Evolutionary conservation across 345 rosid species (phyloP), one percentile per base, ranked within the genome.

Genomic region (Gossypium australe): DNA sequence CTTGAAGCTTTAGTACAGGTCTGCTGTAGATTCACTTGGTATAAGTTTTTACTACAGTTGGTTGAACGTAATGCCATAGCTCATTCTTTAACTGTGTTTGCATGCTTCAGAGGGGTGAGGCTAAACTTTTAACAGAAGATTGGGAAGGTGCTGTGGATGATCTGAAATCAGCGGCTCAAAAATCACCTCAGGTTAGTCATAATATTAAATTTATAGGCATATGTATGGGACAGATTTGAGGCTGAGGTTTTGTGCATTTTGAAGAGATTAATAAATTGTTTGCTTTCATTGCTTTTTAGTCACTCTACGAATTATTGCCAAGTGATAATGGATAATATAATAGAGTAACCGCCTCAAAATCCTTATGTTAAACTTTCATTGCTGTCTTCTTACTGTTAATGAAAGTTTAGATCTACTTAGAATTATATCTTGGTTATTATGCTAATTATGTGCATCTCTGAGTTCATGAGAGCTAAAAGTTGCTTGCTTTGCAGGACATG

Each of bases 61-160:
- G 41, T 2, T 58, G 41, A 34, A 20, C 60, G 48, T 79, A 29
- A 17, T 73, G 22, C 25, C 16, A 9, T 1, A 11, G 41, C 57
- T 71, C 64, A 20, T 65, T 66, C 18, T 45, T 80, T 24, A 55
- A 17, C 58, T 60, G 20, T 5, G 14, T 62, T 67, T 72, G 71
- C n/a, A 22, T 56, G 29, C 60, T 62, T 57, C 77, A 96, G 99
- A 88, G 98, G 73, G 99, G 97, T 75, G 97, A 96, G 87, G 98
- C 99, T 77, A 96, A 92, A 88, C 86, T 93, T 70, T 83, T 96
- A 81, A 84, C 82, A 5, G 99, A 96, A 85, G 99, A 96, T 76
- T 96, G 94, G 94, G 98, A 93, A 88, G 99, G 99, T 80, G 99
- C 99, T 41, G 92, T 96, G 72, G 90, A 86, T 51, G 99, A 96